Evolutionary conservation across 2,329 filamentous ascomycete species (phyloP).

Genomic region (Aureobasidium mangrovei): DNA sequence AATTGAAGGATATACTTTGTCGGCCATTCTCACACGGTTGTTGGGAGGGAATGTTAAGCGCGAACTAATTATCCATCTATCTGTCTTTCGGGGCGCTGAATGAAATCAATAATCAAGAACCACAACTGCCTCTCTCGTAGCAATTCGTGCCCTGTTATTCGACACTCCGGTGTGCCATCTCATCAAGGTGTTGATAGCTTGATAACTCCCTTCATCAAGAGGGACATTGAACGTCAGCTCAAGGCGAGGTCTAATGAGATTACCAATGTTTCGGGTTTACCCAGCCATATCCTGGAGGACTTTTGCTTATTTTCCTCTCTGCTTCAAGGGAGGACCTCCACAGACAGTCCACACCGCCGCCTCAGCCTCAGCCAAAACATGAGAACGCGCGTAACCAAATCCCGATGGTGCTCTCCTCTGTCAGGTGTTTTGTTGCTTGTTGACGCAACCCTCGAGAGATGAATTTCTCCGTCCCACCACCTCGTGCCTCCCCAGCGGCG

Average conservation of each 20-base stretch:
- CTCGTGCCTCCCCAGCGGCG: neutral
- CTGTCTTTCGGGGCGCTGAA: no score
- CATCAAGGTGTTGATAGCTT: no score
- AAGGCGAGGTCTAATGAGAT: neutral
- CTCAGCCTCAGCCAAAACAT: neutral
- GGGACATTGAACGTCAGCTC: neutral
- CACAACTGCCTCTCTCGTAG: no score
- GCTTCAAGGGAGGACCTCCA: slow-evolving; percentile 1
- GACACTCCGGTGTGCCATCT: no score
- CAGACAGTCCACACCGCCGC: neutral
- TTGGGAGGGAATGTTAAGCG: no score
- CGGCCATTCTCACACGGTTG: neutral
- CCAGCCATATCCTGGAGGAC: neutral
- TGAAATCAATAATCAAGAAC: no score
- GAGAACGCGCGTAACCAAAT: neutral
- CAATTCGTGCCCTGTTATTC: no score
- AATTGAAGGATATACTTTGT: neutral
- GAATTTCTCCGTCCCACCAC: neutral
- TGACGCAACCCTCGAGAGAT: neutral
- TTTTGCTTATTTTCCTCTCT: neutral
- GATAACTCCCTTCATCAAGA: no score
- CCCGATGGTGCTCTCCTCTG: neutral
- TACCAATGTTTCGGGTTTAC: slow-evolving; percentile 6
- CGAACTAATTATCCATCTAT: no score
- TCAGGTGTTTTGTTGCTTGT: neutral